Evolutionary conservation across 129 eudicot genomes (phyloP).

Genomic region (Escallonia herrerae): DNA sequence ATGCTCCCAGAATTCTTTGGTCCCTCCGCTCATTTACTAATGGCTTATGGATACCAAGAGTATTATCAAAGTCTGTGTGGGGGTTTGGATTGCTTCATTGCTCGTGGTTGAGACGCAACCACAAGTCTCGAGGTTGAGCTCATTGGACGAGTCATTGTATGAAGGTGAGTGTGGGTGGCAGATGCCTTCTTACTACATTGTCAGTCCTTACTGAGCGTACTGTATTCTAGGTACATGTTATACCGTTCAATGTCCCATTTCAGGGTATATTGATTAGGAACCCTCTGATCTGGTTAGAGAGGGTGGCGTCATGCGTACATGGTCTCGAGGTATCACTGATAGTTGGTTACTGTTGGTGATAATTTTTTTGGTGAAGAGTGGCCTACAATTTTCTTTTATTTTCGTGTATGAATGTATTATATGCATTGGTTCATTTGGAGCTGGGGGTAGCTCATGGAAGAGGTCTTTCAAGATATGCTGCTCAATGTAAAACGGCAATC

Average conservation of each 20-base stretch:
- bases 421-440: background rate
- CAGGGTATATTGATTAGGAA: conserved; percentile 1
- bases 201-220: background rate
- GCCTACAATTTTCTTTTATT: conserved; percentile 5
- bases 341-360: background rate
- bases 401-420: background rate
- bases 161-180: background rate
- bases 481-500: too few species aligned
- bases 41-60: conserved; percentile 14
- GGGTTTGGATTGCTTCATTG: conserved; percentile 17
- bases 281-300: background rate
- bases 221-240: background rate
- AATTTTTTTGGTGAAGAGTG: background rate
- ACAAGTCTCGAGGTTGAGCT: conserved; percentile 2
- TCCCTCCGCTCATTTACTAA: conserved; percentile 15
- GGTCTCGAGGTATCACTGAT: background rate
- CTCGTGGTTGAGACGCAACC: background rate
- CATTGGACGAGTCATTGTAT: background rate
- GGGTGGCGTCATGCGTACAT: background rate
- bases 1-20: conserved; percentile 20
- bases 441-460: too few species aligned
- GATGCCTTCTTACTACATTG: background rate
- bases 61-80: conserved; percentile 17
- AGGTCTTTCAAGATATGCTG: too few species aligned
- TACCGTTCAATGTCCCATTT: conserved; percentile 11